Conservation (phyloP, 495 filamentous ascomycete species). For the Immersiella caudata region DNA sequence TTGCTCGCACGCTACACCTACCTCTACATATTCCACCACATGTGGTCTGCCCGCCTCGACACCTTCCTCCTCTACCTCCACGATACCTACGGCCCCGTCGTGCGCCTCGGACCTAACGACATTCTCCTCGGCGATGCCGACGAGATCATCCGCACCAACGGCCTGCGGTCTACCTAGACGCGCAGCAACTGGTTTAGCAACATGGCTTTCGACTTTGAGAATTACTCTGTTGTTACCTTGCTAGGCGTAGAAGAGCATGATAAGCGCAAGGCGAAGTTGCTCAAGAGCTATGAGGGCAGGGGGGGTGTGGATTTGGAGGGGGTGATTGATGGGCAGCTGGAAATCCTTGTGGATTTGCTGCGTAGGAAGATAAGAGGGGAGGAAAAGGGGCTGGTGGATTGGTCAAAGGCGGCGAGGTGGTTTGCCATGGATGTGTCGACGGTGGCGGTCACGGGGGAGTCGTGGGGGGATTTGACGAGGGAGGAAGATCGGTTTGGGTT, state of each 20-base stretch:
- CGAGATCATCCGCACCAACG: slow-evolving; percentile 31
- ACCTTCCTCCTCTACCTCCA: slow-evolving; percentile 25
- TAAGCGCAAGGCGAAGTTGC: no score
- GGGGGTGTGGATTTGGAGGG: no score
- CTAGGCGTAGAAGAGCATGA: slow-evolving; percentile 5
- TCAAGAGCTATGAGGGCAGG: no score
- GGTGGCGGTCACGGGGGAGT: slow-evolving; percentile 46
- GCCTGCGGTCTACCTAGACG: slow-evolving; percentile 26
- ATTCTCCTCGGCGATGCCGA: slow-evolving; percentile 36
- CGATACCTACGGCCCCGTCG: slow-evolving; percentile 48
- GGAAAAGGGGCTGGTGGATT: slow-evolving; percentile 13
- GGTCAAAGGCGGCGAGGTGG: slow-evolving; percentile 3
- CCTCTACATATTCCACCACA: no score
- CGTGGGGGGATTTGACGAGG: not conserved
- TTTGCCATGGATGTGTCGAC: slow-evolving; percentile 48
- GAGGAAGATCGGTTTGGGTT: not conserved
- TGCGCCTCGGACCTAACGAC: slow-evolving; percentile 45
- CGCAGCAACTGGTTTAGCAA: slow-evolving; percentile 8
- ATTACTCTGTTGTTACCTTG: slow-evolving; percentile 34
- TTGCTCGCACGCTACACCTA: no score
- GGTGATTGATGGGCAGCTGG: no score
- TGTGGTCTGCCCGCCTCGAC: no score
- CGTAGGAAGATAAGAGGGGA: slow-evolving; percentile 34
- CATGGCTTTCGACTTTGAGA: slow-evolving; percentile 15
- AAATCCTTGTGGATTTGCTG: slow-evolving; percentile 23